A percentile compares a stretch with the other conserved stretches of the same genome.
These are phyloP conservation scores for Castanea mollissima DNA, from an alignment of 306 rosid genomes.

Conservation along the genomic window DNA sequence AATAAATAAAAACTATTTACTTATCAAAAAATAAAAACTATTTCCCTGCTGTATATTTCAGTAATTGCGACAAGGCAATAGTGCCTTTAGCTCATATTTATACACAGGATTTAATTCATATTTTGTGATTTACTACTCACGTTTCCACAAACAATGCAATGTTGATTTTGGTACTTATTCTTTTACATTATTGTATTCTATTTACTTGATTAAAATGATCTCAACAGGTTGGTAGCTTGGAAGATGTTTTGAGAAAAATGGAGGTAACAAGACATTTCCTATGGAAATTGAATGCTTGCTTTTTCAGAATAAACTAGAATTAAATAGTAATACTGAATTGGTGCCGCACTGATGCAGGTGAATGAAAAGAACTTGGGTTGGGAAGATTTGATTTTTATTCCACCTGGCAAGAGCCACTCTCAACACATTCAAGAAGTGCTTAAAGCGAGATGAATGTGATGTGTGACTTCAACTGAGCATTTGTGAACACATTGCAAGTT, in stretches of 20 bases:
- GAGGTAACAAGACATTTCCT: slow-evolving; percentile 58
- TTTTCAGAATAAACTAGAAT: not conserved
- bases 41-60: not conserved
- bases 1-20: not conserved
- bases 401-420: slow-evolving; percentile 84
- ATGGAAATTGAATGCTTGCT: slow-evolving; percentile 9
- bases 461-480: slow-evolving; percentile 40
- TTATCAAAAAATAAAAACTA: not conserved
- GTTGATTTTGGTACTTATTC: not conserved
- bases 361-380: slow-evolving; percentile 79
- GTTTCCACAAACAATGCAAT: not conserved
- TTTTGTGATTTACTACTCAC: not conserved
- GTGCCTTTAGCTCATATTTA: not conserved
- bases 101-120: not conserved
- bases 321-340: slow-evolving; percentile 22
- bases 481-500: slow-evolving; percentile 33
- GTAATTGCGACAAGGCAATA: not conserved
- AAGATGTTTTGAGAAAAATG: slow-evolving; percentile 91
- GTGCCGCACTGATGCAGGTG: slow-evolving; percentile 46
- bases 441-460: slow-evolving; percentile 39
- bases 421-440: slow-evolving; percentile 78
- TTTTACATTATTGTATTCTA: slow-evolving; percentile 1
- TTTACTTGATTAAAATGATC: slow-evolving; percentile 9
- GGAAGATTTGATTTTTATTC: slow-evolving; percentile 96
- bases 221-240: slow-evolving; percentile 85